Conservation (phyloP, 345 rosid genomes). For the Eucalyptus melliodora region DNA sequence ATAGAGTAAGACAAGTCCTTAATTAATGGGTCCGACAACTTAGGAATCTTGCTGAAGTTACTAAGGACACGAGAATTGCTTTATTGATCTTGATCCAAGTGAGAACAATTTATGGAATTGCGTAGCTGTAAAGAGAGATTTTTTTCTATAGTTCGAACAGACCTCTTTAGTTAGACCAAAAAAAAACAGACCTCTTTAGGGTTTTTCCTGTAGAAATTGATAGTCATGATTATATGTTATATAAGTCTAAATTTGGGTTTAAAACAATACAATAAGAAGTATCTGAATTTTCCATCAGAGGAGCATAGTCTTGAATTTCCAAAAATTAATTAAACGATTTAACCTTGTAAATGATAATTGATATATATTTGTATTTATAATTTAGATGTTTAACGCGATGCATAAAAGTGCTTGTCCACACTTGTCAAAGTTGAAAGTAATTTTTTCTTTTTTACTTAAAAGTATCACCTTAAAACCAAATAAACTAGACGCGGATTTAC, state of each 20-base stretch:
- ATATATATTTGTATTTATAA: neutral
- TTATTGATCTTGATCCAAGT: neutral
- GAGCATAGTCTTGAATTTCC: neutral
- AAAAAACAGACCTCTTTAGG: no score
- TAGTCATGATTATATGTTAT: no score
- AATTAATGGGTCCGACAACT: neutral
- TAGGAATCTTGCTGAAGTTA: neutral
- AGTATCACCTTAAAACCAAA: neutral
- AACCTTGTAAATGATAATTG: neutral
- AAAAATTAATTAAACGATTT: neutral
- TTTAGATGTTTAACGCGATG: neutral
- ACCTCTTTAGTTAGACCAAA: neutral
- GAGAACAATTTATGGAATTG: neutral
- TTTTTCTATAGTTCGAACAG: neutral
- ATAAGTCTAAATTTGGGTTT: neutral
- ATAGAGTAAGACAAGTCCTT: rapidly evolving
- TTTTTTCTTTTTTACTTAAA: neutral
- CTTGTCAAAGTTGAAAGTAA: neutral
- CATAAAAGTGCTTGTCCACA: neutral
- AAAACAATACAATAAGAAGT: neutral
- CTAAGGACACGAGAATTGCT: neutral
- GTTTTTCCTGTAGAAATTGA: neutral
- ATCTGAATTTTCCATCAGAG: neutral
- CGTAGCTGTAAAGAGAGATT: neutral
- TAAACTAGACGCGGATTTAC: neutral